Base-by-base conservation (phyloP, 305 asterid species). In the Stenogyne calaminthoides region DNA sequence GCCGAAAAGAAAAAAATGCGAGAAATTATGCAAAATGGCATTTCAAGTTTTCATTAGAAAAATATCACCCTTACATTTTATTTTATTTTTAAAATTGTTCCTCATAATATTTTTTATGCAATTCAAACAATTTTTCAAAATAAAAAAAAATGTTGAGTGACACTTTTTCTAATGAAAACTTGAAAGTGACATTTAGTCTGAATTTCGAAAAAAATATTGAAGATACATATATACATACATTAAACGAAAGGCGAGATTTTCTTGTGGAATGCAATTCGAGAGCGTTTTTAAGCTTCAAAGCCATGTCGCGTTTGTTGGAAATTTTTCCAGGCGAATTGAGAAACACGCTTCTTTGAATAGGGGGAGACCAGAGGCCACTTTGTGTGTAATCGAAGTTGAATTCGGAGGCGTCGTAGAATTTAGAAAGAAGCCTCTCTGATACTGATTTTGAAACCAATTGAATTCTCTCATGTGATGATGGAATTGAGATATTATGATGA, bases 341-440 rank as follows among this genome's bases (percentile, higher is more conserved):
- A 64, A 87, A 88, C 75, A 34, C 90, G 77, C 67, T 86, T 85
- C 94, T 84, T 16, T 61, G 85, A 20, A 92, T 46, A 0, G 96
- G 98, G 29, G 98, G 98, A 59, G 98, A 92, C 97, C 98, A 92
- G 11, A 92, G 71, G 5, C 91, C 90, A 40, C 98, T 92, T 39
- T 82, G 79, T 0, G 90, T 34, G 76, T 87, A 86, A 56, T 92
- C 98, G 69, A 92, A 92, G 76, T 80, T 71, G 76, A 90, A 86
- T 64, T 90, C 94, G 0, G 97, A 84, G 37, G 80, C 88, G 75
- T 92, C 98, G 29, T 52, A 84, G 77, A 87, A 92, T 51, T 92
- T 92, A 3, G 73, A 57, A 6, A 92, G 97, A 36, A 92, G 73
- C 10, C 76, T 81, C 47, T 86, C 87, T 2, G 98, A 92, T 2